Evolutionary conservation across 2,329 filamentous ascomycete species (phyloP), one percentile per base, ranked within the genome.

Genomic region (Colletotrichum echinochloae): DNA sequence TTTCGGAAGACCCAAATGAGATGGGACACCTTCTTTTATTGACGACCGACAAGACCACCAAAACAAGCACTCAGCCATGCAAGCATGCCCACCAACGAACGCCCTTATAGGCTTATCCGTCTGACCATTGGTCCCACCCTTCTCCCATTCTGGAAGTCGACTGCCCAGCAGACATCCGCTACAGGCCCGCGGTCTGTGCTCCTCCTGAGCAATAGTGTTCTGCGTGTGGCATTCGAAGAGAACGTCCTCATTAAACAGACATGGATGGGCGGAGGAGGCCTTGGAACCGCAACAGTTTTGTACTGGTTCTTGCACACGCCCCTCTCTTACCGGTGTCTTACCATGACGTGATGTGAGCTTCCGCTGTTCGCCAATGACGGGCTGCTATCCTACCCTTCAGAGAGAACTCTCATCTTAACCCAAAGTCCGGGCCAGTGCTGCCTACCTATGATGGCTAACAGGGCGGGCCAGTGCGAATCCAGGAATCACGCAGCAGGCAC

Each of bases 271-370:
- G 37, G 37, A 8, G 6, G 18, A 11, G 39, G 39, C 39, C 41
- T 61, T 44, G 41, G 41, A 18, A 26, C 23, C 49, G 56, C 56
- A 66, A 16, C 39, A 41, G 41, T 57, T 70, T 51, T 51, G 33
- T 63, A 61, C 56, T 57, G 67, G 63, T 57, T 61, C 44, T 55
- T 52, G 67, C 56, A 26, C 51, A 66, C 51, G 57, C 49, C 62
- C 49, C 33, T 59, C 33, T 46, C 35, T 41, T 37, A 60, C 28
- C 56, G 51, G 49, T 70, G 67, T 70, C 67, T 70, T 66, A 61
- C 67, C 49, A 57, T 70, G 67, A 63, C 44, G 57, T 70, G 63
- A 70, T 30, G 57, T 56, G 56, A 44, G 56, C 39, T n/a, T 57
- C 44, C 52, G 51, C 51, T 44, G 56, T 52, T 44, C 51, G 33